A percentile compares a stretch with the other conserved stretches of the same genome.
phyloP scores from a whole-genome alignment of 306 rosid genomes.

The Boehmeria nivea region DNA sequence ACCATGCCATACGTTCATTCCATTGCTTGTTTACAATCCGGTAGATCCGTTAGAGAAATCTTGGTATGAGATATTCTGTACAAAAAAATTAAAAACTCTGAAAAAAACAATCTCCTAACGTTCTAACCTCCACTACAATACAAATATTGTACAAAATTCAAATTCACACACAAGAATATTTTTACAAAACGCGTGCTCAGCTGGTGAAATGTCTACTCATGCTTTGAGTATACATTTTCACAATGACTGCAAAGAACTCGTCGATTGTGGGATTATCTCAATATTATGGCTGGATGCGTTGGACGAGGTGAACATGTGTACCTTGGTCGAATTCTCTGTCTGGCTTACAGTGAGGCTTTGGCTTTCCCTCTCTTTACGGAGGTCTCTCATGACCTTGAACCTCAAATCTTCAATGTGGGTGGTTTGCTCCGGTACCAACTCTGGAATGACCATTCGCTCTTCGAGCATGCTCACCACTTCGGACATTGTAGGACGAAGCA shows the following conservation, averaged over 20 bases:
- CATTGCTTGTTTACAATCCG: too few species aligned
- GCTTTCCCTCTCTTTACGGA: constrained; percentile 26
- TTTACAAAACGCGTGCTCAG: too few species aligned
- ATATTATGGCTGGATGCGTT: constrained; percentile 28
- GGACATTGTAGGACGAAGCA: constrained; percentile 63
- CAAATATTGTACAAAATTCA: too few species aligned
- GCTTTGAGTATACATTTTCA: background rate
- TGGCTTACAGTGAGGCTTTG: constrained; percentile 34
- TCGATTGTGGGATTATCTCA: constrained; percentile 17
- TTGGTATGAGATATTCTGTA: too few species aligned
- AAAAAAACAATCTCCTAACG: too few species aligned
- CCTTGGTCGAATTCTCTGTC: constrained; percentile 28
- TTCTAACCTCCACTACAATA: too few species aligned
- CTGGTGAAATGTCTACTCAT: too few species aligned
- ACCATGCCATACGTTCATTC: too few species aligned
- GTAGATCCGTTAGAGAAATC: too few species aligned
- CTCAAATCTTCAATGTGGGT: constrained; percentile 43
- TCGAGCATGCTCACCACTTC: constrained; percentile 68
- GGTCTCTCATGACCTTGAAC: constrained; percentile 73
- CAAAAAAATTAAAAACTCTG: too few species aligned
- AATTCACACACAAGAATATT: too few species aligned
- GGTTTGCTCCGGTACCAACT: constrained; percentile 40
- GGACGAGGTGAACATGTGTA: constrained; percentile 32
- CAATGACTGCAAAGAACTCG: constrained; percentile 6
- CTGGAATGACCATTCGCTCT: constrained; percentile 44